phyloP scores from a whole-genome alignment of 2,329 filamentous ascomycete species.

The Cercospora brassicicola region DNA sequence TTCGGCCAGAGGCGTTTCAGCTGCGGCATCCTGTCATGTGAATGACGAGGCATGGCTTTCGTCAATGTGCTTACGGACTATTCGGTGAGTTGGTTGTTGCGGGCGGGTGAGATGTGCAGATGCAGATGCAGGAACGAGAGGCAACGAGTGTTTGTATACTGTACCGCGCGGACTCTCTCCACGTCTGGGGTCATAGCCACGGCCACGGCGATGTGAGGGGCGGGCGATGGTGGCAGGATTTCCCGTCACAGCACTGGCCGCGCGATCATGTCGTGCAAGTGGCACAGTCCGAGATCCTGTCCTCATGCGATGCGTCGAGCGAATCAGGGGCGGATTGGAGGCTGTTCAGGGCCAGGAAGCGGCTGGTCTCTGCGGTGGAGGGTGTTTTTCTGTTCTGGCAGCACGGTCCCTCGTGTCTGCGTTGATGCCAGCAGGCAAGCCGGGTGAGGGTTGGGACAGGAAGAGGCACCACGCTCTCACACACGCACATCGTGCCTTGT shows the following conservation, averaged over 20 bases:
- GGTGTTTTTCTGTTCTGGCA: not conserved
- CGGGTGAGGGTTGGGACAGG: not conserved
- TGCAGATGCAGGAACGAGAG: not conserved
- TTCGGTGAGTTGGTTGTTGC: not conserved
- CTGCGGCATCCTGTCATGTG: not conserved
- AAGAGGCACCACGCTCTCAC: not conserved
- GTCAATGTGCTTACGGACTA: not conserved
- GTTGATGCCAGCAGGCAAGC: conserved; percentile 1
- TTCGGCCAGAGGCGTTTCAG: not conserved
- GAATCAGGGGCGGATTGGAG: not conserved
- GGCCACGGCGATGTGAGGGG: not conserved
- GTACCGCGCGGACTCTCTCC: not conserved
- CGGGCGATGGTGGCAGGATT: not conserved
- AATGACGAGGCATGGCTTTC: not conserved
- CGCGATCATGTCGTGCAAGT: conserved; percentile 2
- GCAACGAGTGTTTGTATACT: not conserved
- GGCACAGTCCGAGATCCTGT: not conserved
- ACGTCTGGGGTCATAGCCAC: not conserved
- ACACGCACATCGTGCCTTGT: not conserved
- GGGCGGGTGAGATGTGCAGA: not conserved
- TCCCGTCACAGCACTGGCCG: not conserved
- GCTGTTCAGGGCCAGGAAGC: not conserved
- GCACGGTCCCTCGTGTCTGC: not conserved
- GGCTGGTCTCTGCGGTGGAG: conserved; percentile 5
- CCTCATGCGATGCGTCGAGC: not conserved